phyloP scores from a whole-genome alignment of 306 rosid genomes.

The Malus fusca region DNA sequence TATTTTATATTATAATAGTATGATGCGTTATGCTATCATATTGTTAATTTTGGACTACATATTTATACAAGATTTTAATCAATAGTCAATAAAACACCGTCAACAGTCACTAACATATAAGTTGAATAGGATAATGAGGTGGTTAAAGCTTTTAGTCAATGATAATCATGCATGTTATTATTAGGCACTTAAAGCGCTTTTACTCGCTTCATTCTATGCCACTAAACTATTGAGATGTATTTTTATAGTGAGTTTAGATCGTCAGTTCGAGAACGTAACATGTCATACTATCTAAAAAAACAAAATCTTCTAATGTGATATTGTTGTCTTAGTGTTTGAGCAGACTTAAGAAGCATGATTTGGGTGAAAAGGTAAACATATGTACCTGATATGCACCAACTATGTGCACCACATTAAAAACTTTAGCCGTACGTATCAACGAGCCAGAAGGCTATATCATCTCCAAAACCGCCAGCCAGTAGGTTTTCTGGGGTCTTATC shows the following conservation, averaged over 20 bases:
- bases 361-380: too few species aligned
- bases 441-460: slow-evolving; percentile 51
- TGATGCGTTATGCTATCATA: neutral
- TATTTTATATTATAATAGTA: neutral
- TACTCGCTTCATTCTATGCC: too few species aligned
- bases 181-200: too few species aligned
- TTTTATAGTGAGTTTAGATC: neutral
- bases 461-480: slow-evolving; percentile 48
- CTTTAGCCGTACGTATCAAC: slow-evolving; percentile 41
- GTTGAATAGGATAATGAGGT: too few species aligned
- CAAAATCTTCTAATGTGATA: too few species aligned
- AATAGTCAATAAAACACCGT: neutral
- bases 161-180: too few species aligned
- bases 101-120: neutral
- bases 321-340: too few species aligned
- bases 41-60: neutral
- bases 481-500: slow-evolving; percentile 54
- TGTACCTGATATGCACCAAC: slow-evolving; percentile 70
- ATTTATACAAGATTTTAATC: neutral
- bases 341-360: too few species aligned
- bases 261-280: neutral
- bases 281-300: neutral
- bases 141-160: too few species aligned
- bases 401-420: slow-evolving; percentile 48
- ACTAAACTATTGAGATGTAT: too few species aligned